phyloP scores from a whole-genome alignment of 345 rosid genomes.

The Leavenworthia alabamica region DNA sequence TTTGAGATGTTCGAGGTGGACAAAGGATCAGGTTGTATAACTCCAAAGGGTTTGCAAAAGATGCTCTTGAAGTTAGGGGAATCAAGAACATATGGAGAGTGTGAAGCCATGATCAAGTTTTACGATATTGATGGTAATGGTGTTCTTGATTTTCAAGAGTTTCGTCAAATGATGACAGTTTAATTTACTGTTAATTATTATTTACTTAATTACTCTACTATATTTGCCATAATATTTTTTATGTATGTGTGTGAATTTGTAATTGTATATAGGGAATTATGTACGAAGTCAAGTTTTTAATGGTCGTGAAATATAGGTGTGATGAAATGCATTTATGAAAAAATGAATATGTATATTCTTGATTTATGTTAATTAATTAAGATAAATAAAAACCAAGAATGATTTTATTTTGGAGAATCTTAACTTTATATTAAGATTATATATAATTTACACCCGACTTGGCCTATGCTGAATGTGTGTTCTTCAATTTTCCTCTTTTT shows the following conservation, averaged over 20 bases:
- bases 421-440: too few relatives aligned
- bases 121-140: slow-evolving; percentile 83
- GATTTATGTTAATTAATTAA: not conserved
- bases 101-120: slow-evolving; percentile 67
- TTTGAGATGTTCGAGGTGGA: slow-evolving; percentile 85
- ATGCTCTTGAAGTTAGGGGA: slow-evolving; percentile 74
- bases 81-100: slow-evolving; percentile 54
- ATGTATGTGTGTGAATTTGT: not conserved
- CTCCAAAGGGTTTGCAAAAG: slow-evolving; percentile 66
- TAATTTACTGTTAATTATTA: not conserved
- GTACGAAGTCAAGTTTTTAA: not conserved
- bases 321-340: not conserved
- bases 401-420: not conserved
- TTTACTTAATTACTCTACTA: not conserved
- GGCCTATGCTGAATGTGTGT: too few relatives aligned
- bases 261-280: not conserved
- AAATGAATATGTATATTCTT: not conserved
- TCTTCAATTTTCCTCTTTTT: not conserved
- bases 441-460: not conserved
- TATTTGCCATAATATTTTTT: not conserved
- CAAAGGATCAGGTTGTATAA: slow-evolving; percentile 71
- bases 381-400: not conserved
- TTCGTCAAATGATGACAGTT: slow-evolving; percentile 67
- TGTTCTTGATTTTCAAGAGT: slow-evolving; percentile 77
- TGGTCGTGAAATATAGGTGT: not conserved